phyloP scores from a whole-genome alignment of 352 stramenopile species.

The Pythium phragmiticola region DNA sequence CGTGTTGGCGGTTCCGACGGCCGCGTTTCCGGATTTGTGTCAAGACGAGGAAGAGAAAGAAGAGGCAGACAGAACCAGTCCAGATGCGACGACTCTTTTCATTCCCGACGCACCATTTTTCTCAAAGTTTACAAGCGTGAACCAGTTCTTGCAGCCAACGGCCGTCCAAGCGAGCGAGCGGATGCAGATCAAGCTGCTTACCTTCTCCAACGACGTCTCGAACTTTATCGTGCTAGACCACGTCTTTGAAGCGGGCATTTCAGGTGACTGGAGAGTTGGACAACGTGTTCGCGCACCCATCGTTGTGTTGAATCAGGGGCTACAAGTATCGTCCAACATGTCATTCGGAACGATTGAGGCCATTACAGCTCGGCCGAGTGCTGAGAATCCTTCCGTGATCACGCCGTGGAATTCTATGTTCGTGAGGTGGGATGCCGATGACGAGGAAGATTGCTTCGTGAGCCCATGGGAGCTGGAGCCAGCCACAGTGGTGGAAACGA shows the following conservation, averaged over 20 bases:
- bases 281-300: slow-evolving; percentile 77
- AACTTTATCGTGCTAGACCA: slow-evolving; percentile 88
- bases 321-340: slow-evolving; percentile 55
- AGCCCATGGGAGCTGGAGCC: slow-evolving; percentile 83
- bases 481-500: slow-evolving; percentile 29
- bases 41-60: slow-evolving; percentile 43
- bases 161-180: slow-evolving; percentile 38
- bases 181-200: slow-evolving; percentile 64
- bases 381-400: slow-evolving; percentile 20
- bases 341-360: slow-evolving; percentile 60
- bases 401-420: slow-evolving; percentile 80
- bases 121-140: slow-evolving; percentile 63
- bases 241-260: slow-evolving; percentile 76
- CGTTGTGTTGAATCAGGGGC: slow-evolving; percentile 64
- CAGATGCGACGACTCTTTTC: slow-evolving; percentile 35
- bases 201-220: slow-evolving; percentile 75
- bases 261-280: slow-evolving; percentile 59
- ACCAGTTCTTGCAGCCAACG: slow-evolving; percentile 49
- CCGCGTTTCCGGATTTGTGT: slow-evolving; percentile 22
- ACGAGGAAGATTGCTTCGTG: slow-evolving; percentile 65
- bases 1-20: slow-evolving; percentile 52
- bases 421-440: slow-evolving; percentile 68
- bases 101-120: slow-evolving; percentile 35
- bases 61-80: slow-evolving; percentile 20
- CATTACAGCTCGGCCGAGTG: slow-evolving; percentile 27